phyloP scores from a whole-genome alignment of 2,329 filamentous ascomycete species.

The Aspergillus brasiliensis region DNA sequence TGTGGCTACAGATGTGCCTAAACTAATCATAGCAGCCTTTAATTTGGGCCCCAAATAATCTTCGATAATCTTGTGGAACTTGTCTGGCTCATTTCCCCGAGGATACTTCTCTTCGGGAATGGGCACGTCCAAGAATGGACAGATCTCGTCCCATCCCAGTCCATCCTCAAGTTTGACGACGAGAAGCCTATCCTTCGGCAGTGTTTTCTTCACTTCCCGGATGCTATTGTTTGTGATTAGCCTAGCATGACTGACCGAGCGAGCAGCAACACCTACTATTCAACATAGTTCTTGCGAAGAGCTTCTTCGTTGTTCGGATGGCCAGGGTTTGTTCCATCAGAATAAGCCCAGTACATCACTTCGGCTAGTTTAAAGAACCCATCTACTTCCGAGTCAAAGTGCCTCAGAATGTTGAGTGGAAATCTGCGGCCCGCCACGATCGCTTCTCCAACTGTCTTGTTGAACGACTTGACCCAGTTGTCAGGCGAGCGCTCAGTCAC shows the following conservation, averaged over 20 bases:
- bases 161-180: slow-evolving; percentile 25
- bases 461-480: slow-evolving; percentile 26
- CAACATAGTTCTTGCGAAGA: slow-evolving; percentile 20
- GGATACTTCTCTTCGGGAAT: slow-evolving; percentile 25
- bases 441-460: slow-evolving; percentile 20
- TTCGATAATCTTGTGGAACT: slow-evolving; percentile 18
- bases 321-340: slow-evolving; percentile 15
- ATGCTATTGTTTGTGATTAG: slow-evolving; percentile 16
- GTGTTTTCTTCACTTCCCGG: slow-evolving; percentile 18
- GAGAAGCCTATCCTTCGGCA: slow-evolving; percentile 24
- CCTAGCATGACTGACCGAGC: background rate
- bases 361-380: slow-evolving; percentile 18
- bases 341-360: slow-evolving; percentile 14
- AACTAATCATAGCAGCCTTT: slow-evolving; percentile 14
- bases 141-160: slow-evolving; percentile 27
- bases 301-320: slow-evolving; percentile 16
- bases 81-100: slow-evolving; percentile 24
- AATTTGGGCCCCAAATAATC: slow-evolving; percentile 16
- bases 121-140: slow-evolving; percentile 24
- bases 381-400: slow-evolving; percentile 19
- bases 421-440: slow-evolving; percentile 9
- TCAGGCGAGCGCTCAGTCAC: slow-evolving; percentile 25
- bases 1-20: slow-evolving; percentile 15
- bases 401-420: slow-evolving; percentile 25
- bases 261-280: slow-evolving; percentile 22